A percentile compares a stretch with the other conserved stretches of the same genome.
Evolutionary conservation across 352 stramenopile genomes (phyloP).

Genomic region (Blastocystis sp.): DNA sequence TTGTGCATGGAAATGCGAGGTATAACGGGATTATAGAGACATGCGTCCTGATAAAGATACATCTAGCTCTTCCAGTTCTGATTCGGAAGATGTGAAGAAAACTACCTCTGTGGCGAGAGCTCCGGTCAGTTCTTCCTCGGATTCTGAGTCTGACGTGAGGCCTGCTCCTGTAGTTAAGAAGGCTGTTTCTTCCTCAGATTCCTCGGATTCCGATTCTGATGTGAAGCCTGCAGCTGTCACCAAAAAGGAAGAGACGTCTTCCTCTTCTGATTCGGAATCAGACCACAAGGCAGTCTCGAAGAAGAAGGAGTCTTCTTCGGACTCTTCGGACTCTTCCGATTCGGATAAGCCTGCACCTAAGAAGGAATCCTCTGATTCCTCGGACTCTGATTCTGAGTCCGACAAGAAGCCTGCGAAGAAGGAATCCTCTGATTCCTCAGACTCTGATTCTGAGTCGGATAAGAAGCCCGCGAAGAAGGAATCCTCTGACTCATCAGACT

Average conservation of each 20-base stretch:
- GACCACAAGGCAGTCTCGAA: neutral
- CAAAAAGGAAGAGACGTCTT: conserved; percentile 57
- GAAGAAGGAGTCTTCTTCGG: neutral
- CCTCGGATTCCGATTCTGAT: conserved; percentile 12
- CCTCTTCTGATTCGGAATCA: neutral
- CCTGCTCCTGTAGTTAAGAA: conserved; percentile 17
- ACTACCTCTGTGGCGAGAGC: neutral
- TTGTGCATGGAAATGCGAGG: neutral
- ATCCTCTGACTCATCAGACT: neutral
- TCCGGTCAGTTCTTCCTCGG: neutral
- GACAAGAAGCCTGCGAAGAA: conserved; percentile 53
- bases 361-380: conserved; percentile 16
- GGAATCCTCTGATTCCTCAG: neutral
- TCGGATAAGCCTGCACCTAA: conserved; percentile 17
- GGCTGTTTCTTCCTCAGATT: conserved; percentile 13
- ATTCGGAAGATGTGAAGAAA: neutral
- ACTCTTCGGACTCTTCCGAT: neutral
- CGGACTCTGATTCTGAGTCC: conserved; percentile 36
- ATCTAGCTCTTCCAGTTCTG: neutral
- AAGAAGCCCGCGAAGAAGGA: conserved; percentile 16
- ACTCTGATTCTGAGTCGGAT: neutral
- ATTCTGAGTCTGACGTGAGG: conserved; percentile 32
- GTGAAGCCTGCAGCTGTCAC: neutral
- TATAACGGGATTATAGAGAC: neutral
- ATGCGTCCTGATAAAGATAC: conserved; percentile 50